A percentile compares a stretch with the other conserved stretches of the same genome.
These are phyloP conservation scores for Trichoderma sp. DNA, from an alignment of 2,329 filamentous ascomycete genomes.

Conservation along the genomic window DNA sequence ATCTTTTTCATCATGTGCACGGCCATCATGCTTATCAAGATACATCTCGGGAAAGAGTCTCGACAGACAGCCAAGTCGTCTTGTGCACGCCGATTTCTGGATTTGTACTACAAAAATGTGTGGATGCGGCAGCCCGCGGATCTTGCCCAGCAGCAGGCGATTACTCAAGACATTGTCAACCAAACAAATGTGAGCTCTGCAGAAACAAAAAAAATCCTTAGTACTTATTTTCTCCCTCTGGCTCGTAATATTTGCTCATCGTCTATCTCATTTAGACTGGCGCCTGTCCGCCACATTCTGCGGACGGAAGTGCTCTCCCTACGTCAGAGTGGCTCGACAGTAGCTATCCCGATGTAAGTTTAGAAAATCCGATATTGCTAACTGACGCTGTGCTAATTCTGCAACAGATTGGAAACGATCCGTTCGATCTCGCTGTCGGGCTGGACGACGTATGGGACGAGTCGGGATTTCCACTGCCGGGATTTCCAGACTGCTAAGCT, in stretches of 20 bases:
- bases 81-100: constrained; percentile 15
- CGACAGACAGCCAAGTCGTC: constrained; percentile 16
- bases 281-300: not conserved
- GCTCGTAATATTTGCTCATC: not conserved
- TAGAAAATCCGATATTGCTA: not conserved
- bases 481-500: constrained; percentile 17
- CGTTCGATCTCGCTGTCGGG: constrained; percentile 12
- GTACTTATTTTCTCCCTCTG: not conserved
- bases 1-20: constrained; percentile 18
- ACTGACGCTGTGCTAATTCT: not conserved
- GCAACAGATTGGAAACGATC: constrained; percentile 4
- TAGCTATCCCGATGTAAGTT: constrained; percentile 20
- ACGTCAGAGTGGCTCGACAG: constrained; percentile 22
- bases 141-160: constrained; percentile 18
- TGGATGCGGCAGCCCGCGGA: constrained; percentile 20
- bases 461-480: constrained; percentile 16
- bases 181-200: constrained; percentile 1
- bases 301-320: constrained; percentile 1
- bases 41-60: constrained; percentile 11
- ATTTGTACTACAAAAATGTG: constrained; percentile 19
- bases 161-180: constrained; percentile 6
- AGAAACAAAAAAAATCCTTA: not conserved
- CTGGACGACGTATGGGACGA: constrained; percentile 10
- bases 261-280: not conserved
- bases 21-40: constrained; percentile 21